Conservation (phyloP, 306 rosid species). For the Fragaria nilgerrensis region DNA sequence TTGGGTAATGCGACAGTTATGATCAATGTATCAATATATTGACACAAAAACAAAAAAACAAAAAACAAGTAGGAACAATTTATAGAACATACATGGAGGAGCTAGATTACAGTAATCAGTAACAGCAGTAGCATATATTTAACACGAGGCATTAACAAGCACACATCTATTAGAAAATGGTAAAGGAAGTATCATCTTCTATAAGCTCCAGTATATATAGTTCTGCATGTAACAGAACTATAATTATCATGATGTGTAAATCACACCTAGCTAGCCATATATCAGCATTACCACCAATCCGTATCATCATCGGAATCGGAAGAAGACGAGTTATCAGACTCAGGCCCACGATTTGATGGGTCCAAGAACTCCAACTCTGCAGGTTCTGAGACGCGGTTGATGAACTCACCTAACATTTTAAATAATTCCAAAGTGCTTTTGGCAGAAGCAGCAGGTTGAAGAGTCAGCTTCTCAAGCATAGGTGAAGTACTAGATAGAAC, state of each 20-base stretch:
- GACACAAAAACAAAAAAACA: too few relatives aligned
- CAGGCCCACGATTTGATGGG: background rate
- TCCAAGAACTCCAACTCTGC: background rate
- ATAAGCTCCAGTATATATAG: too few relatives aligned
- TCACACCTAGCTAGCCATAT: background rate
- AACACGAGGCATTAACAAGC: too few relatives aligned
- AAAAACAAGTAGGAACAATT: too few relatives aligned
- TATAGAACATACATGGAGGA: too few relatives aligned
- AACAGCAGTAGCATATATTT: too few relatives aligned
- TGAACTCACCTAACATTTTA: background rate
- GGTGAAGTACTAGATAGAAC: conserved; percentile 40
- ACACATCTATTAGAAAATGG: too few relatives aligned
- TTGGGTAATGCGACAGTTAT: too few relatives aligned
- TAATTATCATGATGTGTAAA: background rate
- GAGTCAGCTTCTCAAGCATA: conserved; percentile 48
- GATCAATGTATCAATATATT: too few relatives aligned
- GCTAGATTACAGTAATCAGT: too few relatives aligned
- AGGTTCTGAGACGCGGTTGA: background rate
- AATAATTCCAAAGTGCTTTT: background rate
- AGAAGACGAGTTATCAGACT: background rate
- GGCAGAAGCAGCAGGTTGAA: conserved; percentile 32
- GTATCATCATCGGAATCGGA: background rate
- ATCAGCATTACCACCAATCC: background rate
- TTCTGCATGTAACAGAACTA: too few relatives aligned
- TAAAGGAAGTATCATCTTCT: too few relatives aligned